Evolutionary conservation across 78 protist species (phyloP).

Genomic region (Diacronema lutheri): DNA sequence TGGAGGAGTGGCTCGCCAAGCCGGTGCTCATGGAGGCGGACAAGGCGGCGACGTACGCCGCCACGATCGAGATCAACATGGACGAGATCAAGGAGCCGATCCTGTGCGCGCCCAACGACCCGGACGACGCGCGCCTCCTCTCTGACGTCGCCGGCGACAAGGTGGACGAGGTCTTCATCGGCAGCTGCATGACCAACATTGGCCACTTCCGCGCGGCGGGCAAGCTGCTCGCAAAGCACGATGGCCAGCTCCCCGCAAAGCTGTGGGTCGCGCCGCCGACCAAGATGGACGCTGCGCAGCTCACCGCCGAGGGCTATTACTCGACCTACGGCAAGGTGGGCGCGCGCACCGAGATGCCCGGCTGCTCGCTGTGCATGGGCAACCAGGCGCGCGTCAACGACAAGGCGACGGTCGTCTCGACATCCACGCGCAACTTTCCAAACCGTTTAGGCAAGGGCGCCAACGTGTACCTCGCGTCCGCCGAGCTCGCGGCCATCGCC

Average conservation of each 20-base stretch:
- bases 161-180: slow-evolving; percentile 50
- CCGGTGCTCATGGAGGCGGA: slow-evolving; percentile 48
- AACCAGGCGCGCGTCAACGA: slow-evolving; percentile 65
- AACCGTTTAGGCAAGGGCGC: slow-evolving; percentile 68
- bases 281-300: slow-evolving; percentile 61
- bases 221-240: slow-evolving; percentile 37
- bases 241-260: slow-evolving; percentile 35
- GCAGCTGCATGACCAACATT: slow-evolving; percentile 63
- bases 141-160: slow-evolving; percentile 6
- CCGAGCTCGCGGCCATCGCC: slow-evolving; percentile 61
- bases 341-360: slow-evolving; percentile 65
- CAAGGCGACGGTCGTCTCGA: slow-evolving; percentile 57
- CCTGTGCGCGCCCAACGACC: slow-evolving; percentile 71
- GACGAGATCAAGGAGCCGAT: slow-evolving; percentile 50
- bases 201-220: slow-evolving; percentile 72
- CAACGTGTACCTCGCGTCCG: slow-evolving; percentile 55
- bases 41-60: slow-evolving; percentile 22
- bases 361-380: slow-evolving; percentile 68
- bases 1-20: slow-evolving; percentile 50
- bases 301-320: slow-evolving; percentile 50
- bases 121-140: slow-evolving; percentile 56
- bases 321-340: slow-evolving; percentile 37
- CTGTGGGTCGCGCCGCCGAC: slow-evolving; percentile 63
- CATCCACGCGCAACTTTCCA: slow-evolving; percentile 67
- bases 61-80: slow-evolving; percentile 45